Conservation (phyloP, 768 basidiomycete genomes). For the Amanita fuliginea region DNA sequence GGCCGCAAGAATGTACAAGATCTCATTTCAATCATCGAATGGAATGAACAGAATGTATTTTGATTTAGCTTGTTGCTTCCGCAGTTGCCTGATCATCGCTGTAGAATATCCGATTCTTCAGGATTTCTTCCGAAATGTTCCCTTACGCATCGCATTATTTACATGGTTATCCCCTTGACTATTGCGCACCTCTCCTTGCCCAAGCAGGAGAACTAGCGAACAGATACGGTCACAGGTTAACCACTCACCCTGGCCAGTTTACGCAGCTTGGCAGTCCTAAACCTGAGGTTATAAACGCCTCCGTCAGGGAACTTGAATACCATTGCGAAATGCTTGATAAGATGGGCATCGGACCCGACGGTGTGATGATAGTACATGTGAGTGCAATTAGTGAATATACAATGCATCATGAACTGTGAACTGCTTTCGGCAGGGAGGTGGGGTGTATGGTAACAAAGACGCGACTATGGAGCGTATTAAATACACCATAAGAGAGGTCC, state of each 20-base stretch:
- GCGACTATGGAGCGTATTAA: conserved; percentile 64
- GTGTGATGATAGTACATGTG: conserved; percentile 82
- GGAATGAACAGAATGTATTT: conserved; percentile 77
- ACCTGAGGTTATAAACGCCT: conserved; percentile 59
- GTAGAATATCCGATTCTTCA: conserved; percentile 73
- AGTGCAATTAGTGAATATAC: conserved; percentile 10
- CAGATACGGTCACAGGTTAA: conserved; percentile 67
- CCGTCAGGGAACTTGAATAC: conserved; percentile 74
- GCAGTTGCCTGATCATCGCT: background rate
- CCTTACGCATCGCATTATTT: conserved; percentile 78
- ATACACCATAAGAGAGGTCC: conserved; percentile 45
- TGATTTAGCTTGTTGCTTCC: background rate
- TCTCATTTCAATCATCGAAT: conserved; percentile 64
- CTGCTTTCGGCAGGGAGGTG: conserved; percentile 44
- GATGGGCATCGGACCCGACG: conserved; percentile 75
- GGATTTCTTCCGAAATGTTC: conserved; percentile 87
- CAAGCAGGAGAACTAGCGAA: conserved; percentile 57
- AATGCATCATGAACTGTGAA: background rate
- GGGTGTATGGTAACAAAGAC: conserved; percentile 73
- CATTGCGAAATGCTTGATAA: conserved; percentile 82
- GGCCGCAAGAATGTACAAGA: conserved; percentile 69
- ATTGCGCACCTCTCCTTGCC: conserved; percentile 46
- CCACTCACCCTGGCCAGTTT: conserved; percentile 83
- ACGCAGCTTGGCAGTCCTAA: conserved; percentile 76
- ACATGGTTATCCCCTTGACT: conserved; percentile 75